Evolutionary conservation across 2,329 filamentous ascomycete species (phyloP).

Genomic region (Hypoxylon sp.): DNA sequence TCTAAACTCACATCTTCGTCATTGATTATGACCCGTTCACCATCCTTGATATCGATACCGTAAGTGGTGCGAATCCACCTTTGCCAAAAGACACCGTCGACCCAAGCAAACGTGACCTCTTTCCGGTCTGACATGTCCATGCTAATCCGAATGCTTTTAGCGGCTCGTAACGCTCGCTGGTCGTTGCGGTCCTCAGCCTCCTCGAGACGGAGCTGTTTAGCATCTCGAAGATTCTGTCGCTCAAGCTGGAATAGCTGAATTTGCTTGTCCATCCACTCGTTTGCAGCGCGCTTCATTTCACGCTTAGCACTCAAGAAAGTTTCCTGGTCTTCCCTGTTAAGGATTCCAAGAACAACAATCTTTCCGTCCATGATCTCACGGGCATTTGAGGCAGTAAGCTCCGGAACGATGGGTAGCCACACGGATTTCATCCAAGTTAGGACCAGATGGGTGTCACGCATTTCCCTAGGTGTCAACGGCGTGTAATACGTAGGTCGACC

Average conservation of each 20-base stretch:
- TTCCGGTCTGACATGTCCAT: slow-evolving; percentile 90
- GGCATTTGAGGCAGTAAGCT: slow-evolving; percentile 91
- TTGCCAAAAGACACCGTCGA: slow-evolving; percentile 97
- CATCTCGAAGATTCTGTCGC: slow-evolving; percentile 90
- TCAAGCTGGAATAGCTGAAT: slow-evolving; percentile 92
- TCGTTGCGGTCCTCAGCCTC: slow-evolving; percentile 96
- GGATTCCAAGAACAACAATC: slow-evolving; percentile 91
- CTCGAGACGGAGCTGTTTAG: slow-evolving; percentile 95
- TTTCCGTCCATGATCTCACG: slow-evolving; percentile 95
- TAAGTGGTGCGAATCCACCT: slow-evolving; percentile 97
- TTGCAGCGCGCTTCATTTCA: slow-evolving; percentile 94
- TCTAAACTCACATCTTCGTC: slow-evolving; percentile 87
- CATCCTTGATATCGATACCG: slow-evolving; percentile 87
- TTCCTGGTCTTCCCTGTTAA: slow-evolving; percentile 84
- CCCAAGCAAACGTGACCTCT: slow-evolving; percentile 96
- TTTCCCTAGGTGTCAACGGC: slow-evolving; percentile 88
- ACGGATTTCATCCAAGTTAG: slow-evolving; percentile 95
- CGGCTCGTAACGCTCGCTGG: slow-evolving; percentile 85
- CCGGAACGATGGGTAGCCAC: slow-evolving; percentile 96
- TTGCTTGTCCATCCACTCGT: slow-evolving; percentile 99
- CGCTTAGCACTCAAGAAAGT: slow-evolving; percentile 83
- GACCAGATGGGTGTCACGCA: slow-evolving; percentile 87
- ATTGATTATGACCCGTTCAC: slow-evolving; percentile 95
- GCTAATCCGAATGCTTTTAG: slow-evolving; percentile 92
- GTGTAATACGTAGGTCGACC: slow-evolving; percentile 92